Conservation (phyloP, 2,329 filamentous ascomycete species). For the Colletotrichum sp. region DNA sequence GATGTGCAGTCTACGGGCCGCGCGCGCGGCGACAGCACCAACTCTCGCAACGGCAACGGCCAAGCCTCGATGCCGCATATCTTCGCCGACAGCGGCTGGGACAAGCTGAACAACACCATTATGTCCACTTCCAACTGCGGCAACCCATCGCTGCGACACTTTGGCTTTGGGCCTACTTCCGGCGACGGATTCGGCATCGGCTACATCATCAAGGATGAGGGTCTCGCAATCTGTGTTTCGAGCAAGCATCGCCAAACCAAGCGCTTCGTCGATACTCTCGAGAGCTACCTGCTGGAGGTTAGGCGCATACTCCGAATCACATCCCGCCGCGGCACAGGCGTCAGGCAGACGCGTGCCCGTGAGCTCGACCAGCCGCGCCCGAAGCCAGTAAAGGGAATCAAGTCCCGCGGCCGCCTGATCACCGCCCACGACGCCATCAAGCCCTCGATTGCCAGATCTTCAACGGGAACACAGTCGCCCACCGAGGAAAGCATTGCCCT, state of each 20-base stretch:
- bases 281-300: constrained; percentile 90
- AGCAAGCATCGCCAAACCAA: constrained; percentile 94
- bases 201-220: constrained; percentile 97
- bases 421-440: constrained; percentile 56
- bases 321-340: constrained; percentile 41
- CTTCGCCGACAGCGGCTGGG: constrained; percentile 90
- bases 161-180: constrained; percentile 94
- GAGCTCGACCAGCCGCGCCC: constrained; percentile 52
- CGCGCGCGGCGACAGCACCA: constrained; percentile 58
- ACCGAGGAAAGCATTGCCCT: constrained; percentile 73
- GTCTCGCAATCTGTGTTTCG: constrained; percentile 87
- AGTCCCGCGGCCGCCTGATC: constrained; percentile 77
- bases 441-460: constrained; percentile 39
- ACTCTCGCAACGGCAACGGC: constrained; percentile 45
- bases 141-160: constrained; percentile 92
- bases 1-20: constrained; percentile 24
- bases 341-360: constrained; percentile 55
- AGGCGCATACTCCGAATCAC: constrained; percentile 81
- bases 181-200: constrained; percentile 96
- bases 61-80: constrained; percentile 71
- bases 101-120: constrained; percentile 93
- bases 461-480: constrained; percentile 61
- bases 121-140: constrained; percentile 98
- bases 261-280: constrained; percentile 87
- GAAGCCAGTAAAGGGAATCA: constrained; percentile 55